A percentile compares a stretch with the other conserved stretches of the same genome.
phyloP scores from a whole-genome alignment of 2,329 filamentous ascomycete genomes.

The Penicillium psychrosexuale region DNA sequence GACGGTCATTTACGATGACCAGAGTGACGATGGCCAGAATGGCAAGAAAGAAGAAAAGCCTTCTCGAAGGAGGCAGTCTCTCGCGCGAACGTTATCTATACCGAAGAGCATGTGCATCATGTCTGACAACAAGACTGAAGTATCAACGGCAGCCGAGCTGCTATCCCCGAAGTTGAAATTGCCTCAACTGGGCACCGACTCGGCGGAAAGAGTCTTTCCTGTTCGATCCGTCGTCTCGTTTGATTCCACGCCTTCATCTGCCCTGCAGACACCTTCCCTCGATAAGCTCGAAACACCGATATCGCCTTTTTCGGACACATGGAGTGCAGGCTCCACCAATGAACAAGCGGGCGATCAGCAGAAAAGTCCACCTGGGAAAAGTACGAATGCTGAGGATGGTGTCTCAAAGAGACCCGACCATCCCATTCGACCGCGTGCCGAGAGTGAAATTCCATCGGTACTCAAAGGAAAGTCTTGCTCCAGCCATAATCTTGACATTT shows the following conservation, averaged over 20 bases:
- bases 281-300: conserved; percentile 20
- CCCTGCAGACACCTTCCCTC: conserved; percentile 23
- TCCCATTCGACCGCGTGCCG: conserved; percentile 6
- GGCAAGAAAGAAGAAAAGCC: conserved; percentile 4
- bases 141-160: conserved; percentile 13
- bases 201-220: conserved; percentile 68
- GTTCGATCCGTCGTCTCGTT: conserved; percentile 73
- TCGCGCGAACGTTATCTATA: conserved; percentile 11
- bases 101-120: conserved; percentile 24
- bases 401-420: not conserved
- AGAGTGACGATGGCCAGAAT: conserved; percentile 3
- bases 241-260: conserved; percentile 47
- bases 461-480: not conserved
- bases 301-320: conserved; percentile 19
- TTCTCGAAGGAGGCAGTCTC: conserved; percentile 5
- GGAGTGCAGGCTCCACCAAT: not conserved
- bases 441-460: not conserved
- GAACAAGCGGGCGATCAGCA: not conserved
- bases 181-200: conserved; percentile 29
- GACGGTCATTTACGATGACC: conserved; percentile 13
- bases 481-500: not conserved
- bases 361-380: not conserved
- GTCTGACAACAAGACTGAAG: conserved; percentile 18
- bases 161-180: conserved; percentile 21
- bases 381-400: not conserved